Evolutionary conservation across 257 asterid genomes (phyloP).

Genomic region (Solanum okadae): DNA sequence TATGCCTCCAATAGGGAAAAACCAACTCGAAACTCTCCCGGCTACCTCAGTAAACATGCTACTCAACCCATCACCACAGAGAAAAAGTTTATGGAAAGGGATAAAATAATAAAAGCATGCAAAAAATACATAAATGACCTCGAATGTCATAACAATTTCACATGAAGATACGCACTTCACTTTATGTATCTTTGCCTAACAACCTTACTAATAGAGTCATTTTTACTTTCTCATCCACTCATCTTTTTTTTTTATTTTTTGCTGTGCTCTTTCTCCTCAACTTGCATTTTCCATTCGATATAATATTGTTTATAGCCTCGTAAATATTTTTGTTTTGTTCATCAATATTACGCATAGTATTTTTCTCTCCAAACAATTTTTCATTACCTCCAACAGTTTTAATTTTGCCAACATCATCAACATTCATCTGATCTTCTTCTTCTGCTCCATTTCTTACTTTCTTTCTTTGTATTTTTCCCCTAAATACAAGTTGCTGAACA

Average conservation of each 20-base stretch:
- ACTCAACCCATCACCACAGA: not conserved
- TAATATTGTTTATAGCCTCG: not conserved
- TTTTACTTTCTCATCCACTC: not conserved
- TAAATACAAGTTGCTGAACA: not conserved
- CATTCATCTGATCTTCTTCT: not conserved
- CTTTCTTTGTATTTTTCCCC: not conserved
- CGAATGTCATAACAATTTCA: not conserved
- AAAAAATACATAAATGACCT: not conserved
- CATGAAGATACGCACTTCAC: conserved; percentile 15
- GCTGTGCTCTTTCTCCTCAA: not conserved
- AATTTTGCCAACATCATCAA: not conserved
- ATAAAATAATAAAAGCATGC: no score
- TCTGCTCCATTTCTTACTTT: not conserved
- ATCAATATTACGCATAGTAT: not conserved
- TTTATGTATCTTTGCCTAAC: not conserved
- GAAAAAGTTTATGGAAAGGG: not conserved
- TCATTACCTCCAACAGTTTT: not conserved
- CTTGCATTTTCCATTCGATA: not conserved
- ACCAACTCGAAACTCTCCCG: not conserved
- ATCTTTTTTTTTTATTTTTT: not conserved
- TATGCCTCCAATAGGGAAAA: not conserved
- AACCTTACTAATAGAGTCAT: not conserved
- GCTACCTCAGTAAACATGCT: not conserved
- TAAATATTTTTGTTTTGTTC: no score
- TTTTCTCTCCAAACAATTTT: not conserved